Percentiles rank a stretch among this genome's conserved stretches.
These are phyloP conservation scores for Penicillium turbatum DNA, from an alignment of 495 filamentous ascomycete species.

Conservation along the genomic window DNA sequence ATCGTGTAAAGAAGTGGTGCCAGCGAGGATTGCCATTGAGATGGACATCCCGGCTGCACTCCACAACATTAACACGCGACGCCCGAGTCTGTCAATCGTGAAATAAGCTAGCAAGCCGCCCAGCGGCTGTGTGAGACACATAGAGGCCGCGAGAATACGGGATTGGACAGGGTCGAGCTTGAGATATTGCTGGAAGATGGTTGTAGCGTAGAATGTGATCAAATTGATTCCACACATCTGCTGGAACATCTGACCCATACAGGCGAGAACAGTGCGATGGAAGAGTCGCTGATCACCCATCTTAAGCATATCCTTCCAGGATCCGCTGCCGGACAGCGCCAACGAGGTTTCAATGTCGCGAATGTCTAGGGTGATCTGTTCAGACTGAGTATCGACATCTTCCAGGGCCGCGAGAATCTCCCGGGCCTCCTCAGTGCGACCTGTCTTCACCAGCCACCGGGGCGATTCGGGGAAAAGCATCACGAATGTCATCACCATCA, in stretches of 20 bases:
- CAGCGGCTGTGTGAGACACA: constrained; percentile 70
- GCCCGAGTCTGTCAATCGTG: constrained; percentile 69
- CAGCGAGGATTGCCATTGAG: constrained; percentile 55
- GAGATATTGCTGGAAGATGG: constrained; percentile 46
- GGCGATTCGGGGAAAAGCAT: constrained; percentile 57
- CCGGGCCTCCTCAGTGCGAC: constrained; percentile 48
- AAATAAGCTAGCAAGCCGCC: constrained; percentile 73
- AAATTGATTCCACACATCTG: constrained; percentile 26
- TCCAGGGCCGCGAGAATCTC: constrained; percentile 45
- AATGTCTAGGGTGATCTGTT: constrained; percentile 30
- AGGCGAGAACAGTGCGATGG: constrained; percentile 31
- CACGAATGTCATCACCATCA: constrained; percentile 45
- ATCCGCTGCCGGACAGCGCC: constrained; percentile 27
- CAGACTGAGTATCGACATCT: constrained; percentile 22
- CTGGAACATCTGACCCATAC: constrained; percentile 30
- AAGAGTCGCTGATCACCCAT: constrained; percentile 34
- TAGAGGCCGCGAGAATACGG: constrained; percentile 70
- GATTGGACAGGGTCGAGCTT: constrained; percentile 69
- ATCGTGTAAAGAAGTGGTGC: constrained; percentile 37
- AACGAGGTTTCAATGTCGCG: constrained; percentile 38
- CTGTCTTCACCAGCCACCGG: constrained; percentile 54
- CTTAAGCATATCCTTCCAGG: constrained; percentile 30
- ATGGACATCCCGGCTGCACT: constrained; percentile 52
- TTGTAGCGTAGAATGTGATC: constrained; percentile 21
- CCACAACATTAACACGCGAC: constrained; percentile 60